Percentiles rank a stretch among this genome's conserved stretches.
These are phyloP conservation scores for Evernia prunastri DNA, from an alignment of 495 filamentous ascomycete species.

Conservation along the genomic window DNA sequence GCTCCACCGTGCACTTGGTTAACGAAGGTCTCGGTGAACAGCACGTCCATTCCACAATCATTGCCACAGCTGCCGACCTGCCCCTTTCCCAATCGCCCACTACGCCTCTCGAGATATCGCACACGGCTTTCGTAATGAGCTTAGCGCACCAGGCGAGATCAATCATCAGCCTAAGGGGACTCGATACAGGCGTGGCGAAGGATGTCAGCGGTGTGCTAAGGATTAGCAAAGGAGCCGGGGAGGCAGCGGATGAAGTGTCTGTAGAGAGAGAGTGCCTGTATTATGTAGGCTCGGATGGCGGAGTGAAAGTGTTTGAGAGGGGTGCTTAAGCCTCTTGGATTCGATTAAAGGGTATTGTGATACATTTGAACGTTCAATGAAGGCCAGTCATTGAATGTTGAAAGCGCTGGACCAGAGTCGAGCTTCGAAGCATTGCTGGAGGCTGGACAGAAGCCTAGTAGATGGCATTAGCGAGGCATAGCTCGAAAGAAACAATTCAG, in stretches of 20 bases:
- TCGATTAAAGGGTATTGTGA: neutral
- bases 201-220: constrained; percentile 89
- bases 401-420: neutral
- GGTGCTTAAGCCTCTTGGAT: constrained; percentile 36
- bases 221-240: constrained; percentile 54
- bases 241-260: constrained; percentile 29
- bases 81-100: constrained; percentile 54
- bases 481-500: too few species aligned
- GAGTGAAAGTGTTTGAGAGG: constrained; percentile 71
- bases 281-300: constrained; percentile 68
- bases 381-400: neutral
- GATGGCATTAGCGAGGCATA: too few species aligned
- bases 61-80: constrained; percentile 63
- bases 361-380: too few species aligned
- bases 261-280: constrained; percentile 69
- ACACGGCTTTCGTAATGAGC: constrained; percentile 60
- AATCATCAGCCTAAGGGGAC: constrained; percentile 60
- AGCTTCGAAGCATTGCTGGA: neutral
- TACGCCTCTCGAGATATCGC: constrained; percentile 58
- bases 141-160: constrained; percentile 67
- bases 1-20: neutral
- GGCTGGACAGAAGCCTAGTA: neutral
- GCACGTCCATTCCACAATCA: constrained; percentile 52
- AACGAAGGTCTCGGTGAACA: constrained; percentile 17
- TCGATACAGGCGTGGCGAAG: constrained; percentile 79